Percentiles rank a stretch among this genome's conserved stretches.
These are phyloP conservation scores for Trametopsis cervina DNA, from an alignment of 768 basidiomycete species.

Conservation along the genomic window DNA sequence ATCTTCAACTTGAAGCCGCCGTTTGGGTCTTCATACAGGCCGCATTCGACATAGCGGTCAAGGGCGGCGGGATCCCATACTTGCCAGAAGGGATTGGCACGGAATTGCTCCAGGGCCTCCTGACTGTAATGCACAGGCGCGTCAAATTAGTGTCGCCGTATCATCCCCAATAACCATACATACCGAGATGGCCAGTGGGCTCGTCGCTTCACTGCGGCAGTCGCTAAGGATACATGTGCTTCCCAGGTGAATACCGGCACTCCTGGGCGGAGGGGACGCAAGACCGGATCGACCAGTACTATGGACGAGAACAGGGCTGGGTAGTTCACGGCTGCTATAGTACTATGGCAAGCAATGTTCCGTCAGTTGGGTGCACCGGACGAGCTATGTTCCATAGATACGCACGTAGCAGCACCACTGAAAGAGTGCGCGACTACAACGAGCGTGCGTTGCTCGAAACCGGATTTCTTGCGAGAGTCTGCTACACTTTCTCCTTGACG, in stretches of 20 bases:
- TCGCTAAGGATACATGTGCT: conserved; percentile 13
- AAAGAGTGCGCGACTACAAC: conserved; percentile 79
- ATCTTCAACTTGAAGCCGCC: conserved; percentile 56
- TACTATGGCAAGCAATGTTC: conserved; percentile 28
- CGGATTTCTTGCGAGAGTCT: conserved; percentile 33
- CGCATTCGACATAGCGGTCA: conserved; percentile 53
- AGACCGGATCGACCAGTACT: conserved; percentile 76
- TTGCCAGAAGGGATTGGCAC: conserved; percentile 56
- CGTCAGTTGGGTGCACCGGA: background rate
- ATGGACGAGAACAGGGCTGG: conserved; percentile 68
- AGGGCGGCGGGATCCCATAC: conserved; percentile 65
- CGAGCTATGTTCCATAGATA: conserved; percentile 11
- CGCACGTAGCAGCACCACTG: conserved; percentile 70
- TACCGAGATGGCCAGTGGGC: conserved; percentile 59
- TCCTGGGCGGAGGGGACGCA: conserved; percentile 24
- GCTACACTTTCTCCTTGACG: conserved; percentile 40
- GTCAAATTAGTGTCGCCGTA: background rate
- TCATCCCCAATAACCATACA: conserved; percentile 11
- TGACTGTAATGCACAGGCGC: conserved; percentile 34
- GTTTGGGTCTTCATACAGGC: conserved; percentile 32
- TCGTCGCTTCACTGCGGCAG: conserved; percentile 51
- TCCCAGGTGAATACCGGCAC: background rate
- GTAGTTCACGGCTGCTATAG: conserved; percentile 55
- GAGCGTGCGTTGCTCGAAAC: conserved; percentile 48
- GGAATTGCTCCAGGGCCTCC: conserved; percentile 47